Conservation (phyloP, 495 filamentous ascomycete genomes). For the Neurospora sp. region DNA sequence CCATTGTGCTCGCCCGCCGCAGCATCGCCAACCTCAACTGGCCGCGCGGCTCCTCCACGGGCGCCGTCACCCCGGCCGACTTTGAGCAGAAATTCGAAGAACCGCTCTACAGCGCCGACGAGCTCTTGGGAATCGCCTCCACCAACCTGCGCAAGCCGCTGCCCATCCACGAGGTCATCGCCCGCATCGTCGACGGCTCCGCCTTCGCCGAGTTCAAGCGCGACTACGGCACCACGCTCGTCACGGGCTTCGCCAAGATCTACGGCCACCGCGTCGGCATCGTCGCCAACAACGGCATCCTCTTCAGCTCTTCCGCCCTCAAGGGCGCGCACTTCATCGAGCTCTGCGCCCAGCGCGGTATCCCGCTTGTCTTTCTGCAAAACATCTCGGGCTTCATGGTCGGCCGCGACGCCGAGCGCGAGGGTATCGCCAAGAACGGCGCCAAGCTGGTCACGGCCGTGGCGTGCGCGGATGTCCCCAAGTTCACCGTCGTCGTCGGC, state of each 20-base stretch:
- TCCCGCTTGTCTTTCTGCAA: constrained; percentile 88
- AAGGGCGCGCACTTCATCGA: constrained; percentile 98
- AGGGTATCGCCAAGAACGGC: constrained; percentile 95
- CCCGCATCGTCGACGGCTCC: constrained; percentile 85
- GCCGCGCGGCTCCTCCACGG: constrained; percentile 32
- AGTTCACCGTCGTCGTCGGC: constrained; percentile 92
- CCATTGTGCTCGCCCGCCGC: constrained; percentile 74
- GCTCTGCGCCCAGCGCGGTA: constrained; percentile 81
- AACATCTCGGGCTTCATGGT: constrained; percentile 99
- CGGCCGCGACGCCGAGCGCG: constrained; percentile 80
- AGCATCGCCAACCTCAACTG: constrained; percentile 85
- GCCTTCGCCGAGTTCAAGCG: constrained; percentile 92
- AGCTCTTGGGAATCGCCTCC: constrained; percentile 79
- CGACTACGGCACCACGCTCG: constrained; percentile 79
- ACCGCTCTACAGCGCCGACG: constrained; percentile 71
- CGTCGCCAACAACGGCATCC: constrained; percentile 91
- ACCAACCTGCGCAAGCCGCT: constrained; percentile 80
- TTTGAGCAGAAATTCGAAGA: constrained; percentile 37
- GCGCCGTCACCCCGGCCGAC: constrained; percentile 5
- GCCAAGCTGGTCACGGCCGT: constrained; percentile 96
- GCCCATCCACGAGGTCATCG: constrained; percentile 82
- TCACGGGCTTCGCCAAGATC: constrained; percentile 88
- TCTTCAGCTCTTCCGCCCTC: constrained; percentile 84
- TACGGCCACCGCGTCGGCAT: constrained; percentile 90
- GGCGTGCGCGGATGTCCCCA: constrained; percentile 89